Evolutionary conservation across 441 rosid species (phyloP), one percentile per base, ranked within the genome.

Genomic region (Omphalea diandra): DNA sequence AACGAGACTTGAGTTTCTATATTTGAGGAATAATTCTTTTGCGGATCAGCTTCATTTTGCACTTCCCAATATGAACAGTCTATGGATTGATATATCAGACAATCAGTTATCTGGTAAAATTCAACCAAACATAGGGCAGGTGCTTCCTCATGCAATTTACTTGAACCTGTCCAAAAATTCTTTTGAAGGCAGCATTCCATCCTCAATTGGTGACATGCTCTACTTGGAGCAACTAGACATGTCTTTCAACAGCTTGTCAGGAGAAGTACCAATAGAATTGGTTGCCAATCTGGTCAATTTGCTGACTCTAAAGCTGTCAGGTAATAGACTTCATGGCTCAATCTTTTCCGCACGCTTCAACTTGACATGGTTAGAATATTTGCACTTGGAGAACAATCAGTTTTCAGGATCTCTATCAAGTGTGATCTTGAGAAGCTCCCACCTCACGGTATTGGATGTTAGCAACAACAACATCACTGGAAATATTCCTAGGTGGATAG

Each of bases 41-140:
- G 18, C 20, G 0, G 81, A 79, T 4, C 61, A 7, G 0, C 10
- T 82, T n/a, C 24, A 27, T 12, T 4, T 79, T 11, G 62, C 82
- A 50, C 6, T 49, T 50, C 57, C 3, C 2, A 27, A 12, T 35
- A 24, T 71, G 14, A 33, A 27, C 18, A 0, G 5, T 14, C 14
- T 5, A 33, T 0, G 2, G 20, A n/a, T 81, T 41, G 82, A 79
- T 74, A 2, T 74, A 33, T 81, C 80, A 12, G 50, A 14, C 29
- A 81, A 81, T 57, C 24, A 4, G 2, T 26, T 79, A 14, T 8
- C 11, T 1, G 64, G 72, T 1, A 31, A 69, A 49, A 32, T 58
- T 35, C 65, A 58, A 32, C 1, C 31, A 33, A 46, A 69, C 3
- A 46, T 58, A 10, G 57, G 46, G 31, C 22, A 33, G 54, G 44